A percentile compares a stretch with the other conserved stretches of the same genome.
Conservation (phyloP, 768 basidiomycete genomes). For the Chalciporus sphaerocephalus region DNA sequence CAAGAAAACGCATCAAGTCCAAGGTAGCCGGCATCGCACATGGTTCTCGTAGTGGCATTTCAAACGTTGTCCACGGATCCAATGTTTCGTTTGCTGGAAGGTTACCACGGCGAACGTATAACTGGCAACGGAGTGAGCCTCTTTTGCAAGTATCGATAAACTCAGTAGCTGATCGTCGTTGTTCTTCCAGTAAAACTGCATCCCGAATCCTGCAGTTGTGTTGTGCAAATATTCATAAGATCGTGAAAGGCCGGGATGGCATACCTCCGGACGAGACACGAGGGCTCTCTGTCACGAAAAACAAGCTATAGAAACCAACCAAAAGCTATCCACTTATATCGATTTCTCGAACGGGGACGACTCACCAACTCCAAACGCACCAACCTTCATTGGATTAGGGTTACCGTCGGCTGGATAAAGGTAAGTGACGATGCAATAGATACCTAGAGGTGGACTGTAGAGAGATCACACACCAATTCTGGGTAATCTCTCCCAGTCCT, state of each 20-base stretch:
- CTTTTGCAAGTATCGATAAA: neutral
- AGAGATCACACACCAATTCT: conserved; percentile 62
- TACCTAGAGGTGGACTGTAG: neutral
- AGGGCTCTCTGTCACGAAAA: conserved; percentile 76
- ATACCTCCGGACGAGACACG: conserved; percentile 70
- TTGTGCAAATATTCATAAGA: neutral
- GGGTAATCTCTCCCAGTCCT: conserved; percentile 87
- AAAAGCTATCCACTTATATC: neutral
- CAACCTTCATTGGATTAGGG: conserved; percentile 91
- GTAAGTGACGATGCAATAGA: neutral
- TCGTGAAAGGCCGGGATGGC: conserved; percentile 14
- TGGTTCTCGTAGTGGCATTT: conserved; percentile 78
- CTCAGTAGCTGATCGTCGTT: conserved; percentile 73
- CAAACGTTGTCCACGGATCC: conserved; percentile 68
- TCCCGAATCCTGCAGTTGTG: conserved; percentile 59
- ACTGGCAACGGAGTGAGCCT: conserved; percentile 34
- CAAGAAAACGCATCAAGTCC: conserved; percentile 83
- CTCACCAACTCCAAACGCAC: conserved; percentile 81
- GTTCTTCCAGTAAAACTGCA: conserved; percentile 93
- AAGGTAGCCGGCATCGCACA: conserved; percentile 69
- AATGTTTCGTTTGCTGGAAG: conserved; percentile 31
- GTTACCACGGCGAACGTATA: conserved; percentile 70
- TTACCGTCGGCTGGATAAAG: conserved; percentile 72
- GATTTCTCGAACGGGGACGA: neutral
- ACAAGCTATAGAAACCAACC: conserved; percentile 67